These are phyloP conservation scores for Brassica rapa DNA, from an alignment of 345 rosid genomes.

Conservation along the genomic window DNA sequence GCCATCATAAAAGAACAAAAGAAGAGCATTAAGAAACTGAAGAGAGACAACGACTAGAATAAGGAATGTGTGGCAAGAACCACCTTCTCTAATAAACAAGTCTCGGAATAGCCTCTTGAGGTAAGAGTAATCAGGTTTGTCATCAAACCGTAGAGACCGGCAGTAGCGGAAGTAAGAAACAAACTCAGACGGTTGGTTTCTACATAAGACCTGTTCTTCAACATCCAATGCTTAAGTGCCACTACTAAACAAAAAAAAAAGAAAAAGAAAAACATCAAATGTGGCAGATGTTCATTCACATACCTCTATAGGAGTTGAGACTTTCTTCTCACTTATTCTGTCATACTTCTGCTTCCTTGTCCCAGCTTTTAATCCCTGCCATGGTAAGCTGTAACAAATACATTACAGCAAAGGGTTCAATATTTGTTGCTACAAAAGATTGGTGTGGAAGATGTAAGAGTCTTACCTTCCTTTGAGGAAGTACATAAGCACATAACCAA, in stretches of 20 bases:
- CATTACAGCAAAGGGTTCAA: background rate
- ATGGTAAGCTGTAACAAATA: slow-evolving; percentile 61
- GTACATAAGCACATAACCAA: slow-evolving; percentile 89
- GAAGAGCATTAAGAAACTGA: background rate
- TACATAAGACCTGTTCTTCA: slow-evolving; percentile 58
- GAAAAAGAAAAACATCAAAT: background rate
- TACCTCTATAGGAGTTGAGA: slow-evolving; percentile 79
- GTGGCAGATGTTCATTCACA: background rate
- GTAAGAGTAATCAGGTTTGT: slow-evolving; percentile 88
- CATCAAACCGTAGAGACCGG: slow-evolving; percentile 83
- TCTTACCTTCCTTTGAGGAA: slow-evolving; percentile 78
- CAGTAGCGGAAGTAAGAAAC: slow-evolving; percentile 81
- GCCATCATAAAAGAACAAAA: background rate
- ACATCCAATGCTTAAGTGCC: slow-evolving; percentile 10
- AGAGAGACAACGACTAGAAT: slow-evolving; percentile 9
- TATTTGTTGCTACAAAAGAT: background rate
- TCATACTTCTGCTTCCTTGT: slow-evolving; percentile 91
- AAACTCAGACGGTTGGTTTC: slow-evolving; percentile 68
- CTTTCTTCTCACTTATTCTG: slow-evolving; percentile 86
- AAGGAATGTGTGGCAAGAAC: background rate
- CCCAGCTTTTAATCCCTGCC: slow-evolving; percentile 90
- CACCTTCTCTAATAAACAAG: slow-evolving; percentile 82
- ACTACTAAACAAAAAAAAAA: background rate
- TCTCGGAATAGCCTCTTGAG: slow-evolving; percentile 84
- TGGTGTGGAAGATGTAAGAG: background rate